phyloP scores from a whole-genome alignment of 345 rosid genomes.

The Brassica carinata region DNA sequence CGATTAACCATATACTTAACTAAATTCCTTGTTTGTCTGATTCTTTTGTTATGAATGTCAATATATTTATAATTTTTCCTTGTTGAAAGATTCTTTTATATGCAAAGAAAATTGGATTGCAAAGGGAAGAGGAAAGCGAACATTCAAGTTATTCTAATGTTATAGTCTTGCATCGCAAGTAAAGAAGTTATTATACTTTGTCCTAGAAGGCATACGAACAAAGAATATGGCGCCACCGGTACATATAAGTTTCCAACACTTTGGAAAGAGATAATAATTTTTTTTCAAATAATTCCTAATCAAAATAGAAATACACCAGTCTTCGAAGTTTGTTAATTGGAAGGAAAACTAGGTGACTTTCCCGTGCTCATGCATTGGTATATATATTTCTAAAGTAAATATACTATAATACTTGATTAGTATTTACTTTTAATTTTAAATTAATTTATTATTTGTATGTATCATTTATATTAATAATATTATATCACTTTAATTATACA shows the following conservation, averaged over 20 bases:
- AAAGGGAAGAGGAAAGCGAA: background rate
- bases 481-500: too few relatives aligned
- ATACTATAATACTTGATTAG: too few relatives aligned
- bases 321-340: background rate
- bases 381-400: too few relatives aligned
- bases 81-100: background rate
- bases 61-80: background rate
- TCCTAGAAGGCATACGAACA: slow-evolving; percentile 7
- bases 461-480: too few relatives aligned
- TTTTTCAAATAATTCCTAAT: background rate
- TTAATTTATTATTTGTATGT: too few relatives aligned
- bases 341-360: background rate
- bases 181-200: slow-evolving; percentile 33
- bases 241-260: background rate
- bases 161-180: slow-evolving; percentile 36
- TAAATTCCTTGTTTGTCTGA: background rate
- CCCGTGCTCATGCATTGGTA: too few relatives aligned
- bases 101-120: background rate
- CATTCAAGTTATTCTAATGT: slow-evolving; percentile 35
- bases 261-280: background rate
- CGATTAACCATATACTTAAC: slow-evolving; percentile 28
- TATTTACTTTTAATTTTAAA: too few relatives aligned
- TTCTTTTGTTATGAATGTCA: background rate
- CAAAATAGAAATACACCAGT: background rate
- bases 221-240: slow-evolving; percentile 14